A percentile compares a stretch with the other conserved stretches of the same genome.
Evolutionary conservation across 2,329 filamentous ascomycete genomes (phyloP).

Genomic region (Diaporthe nobilis): DNA sequence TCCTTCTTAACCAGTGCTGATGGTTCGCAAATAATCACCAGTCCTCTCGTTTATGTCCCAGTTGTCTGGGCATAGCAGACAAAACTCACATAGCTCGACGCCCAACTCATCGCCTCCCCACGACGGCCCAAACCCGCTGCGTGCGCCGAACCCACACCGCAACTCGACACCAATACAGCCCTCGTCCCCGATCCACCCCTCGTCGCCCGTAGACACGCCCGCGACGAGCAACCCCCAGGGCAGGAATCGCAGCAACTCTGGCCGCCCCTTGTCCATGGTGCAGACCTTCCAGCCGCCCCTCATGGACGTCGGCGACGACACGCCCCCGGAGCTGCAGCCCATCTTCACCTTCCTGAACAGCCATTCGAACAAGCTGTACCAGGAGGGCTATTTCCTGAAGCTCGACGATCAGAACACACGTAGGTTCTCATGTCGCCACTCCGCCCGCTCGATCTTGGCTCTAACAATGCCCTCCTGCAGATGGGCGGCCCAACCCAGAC

Average conservation of each 20-base stretch:
- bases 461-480: slow-evolving; percentile 61
- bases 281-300: slow-evolving; percentile 87
- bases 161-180: slow-evolving; percentile 48
- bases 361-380: slow-evolving; percentile 96
- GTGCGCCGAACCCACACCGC: slow-evolving; percentile 41
- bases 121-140: slow-evolving; percentile 47
- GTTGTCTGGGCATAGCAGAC: slow-evolving; percentile 67
- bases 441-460: slow-evolving; percentile 39
- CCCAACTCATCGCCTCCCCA: slow-evolving; percentile 60
- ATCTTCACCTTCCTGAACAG: slow-evolving; percentile 96
- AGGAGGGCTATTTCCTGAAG: slow-evolving; percentile 98
- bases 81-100: slow-evolving; percentile 59
- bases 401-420: slow-evolving; percentile 93
- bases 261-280: slow-evolving; percentile 85
- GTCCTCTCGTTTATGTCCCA: slow-evolving; percentile 92
- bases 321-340: slow-evolving; percentile 91
- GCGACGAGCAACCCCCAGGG: slow-evolving; percentile 57
- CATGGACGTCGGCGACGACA: slow-evolving; percentile 88
- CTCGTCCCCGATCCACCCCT: slow-evolving; percentile 52
- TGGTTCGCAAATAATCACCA: slow-evolving; percentile 54
- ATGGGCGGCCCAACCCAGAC: slow-evolving; percentile 87
- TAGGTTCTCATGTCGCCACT: slow-evolving; percentile 63
- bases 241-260: slow-evolving; percentile 65
- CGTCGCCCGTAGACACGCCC: slow-evolving; percentile 58
- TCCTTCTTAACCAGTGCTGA: slow-evolving; percentile 37